Evolutionary conservation across 139 green algal genomes (phyloP), one percentile per base, ranked within the genome.

Genomic region (Yamagishiella unicocca): DNA sequence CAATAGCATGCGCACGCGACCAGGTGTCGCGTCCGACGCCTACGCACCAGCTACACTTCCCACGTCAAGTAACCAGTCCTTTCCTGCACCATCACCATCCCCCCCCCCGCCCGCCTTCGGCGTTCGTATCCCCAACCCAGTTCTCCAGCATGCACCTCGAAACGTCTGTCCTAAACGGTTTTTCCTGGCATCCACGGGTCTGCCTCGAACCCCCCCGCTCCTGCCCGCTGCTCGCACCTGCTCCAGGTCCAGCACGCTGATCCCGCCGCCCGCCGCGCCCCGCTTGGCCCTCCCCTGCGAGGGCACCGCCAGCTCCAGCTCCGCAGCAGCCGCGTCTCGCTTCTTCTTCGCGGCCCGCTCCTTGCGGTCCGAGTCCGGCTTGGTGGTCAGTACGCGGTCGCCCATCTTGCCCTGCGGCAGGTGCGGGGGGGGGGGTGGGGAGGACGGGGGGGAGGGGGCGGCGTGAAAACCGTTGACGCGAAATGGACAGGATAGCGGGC

Each of bases 181-280:
- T n/a, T n/a, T n/a, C n/a, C n/a, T n/a, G n/a, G n/a, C n/a, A n/a
- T n/a, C n/a, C n/a, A n/a, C n/a, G n/a, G n/a, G n/a, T n/a, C n/a
- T n/a, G n/a, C n/a, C 62, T n/a, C 5, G 5, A 75, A 50, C 37
- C 70, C 35, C 37, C 31, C 33, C 46, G 31, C 29, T 22, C 31
- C 50, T 0, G n/a, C 19, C 74, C 29, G 12, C 37, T 27, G 9
- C 38, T 14, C 55, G 4, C 37, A 89, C 72, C 82, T 81, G 83
- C 54, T 98, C 96, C 50, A 98, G 45, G 67, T 98, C 95, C 82
- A 99, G 85, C 27, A 99, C 95, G 43, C 77, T 95, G 12, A 90
- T 35, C 29, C 88, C 90, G 29, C 29, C 85, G 37, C 53, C 90
- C 17, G 38, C 73, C 45, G 84, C 79, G 53, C 78, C 40, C 40